These are phyloP conservation scores for Chlorella variabilis DNA, from an alignment of 163 green algal species.

Conservation along the genomic window DNA sequence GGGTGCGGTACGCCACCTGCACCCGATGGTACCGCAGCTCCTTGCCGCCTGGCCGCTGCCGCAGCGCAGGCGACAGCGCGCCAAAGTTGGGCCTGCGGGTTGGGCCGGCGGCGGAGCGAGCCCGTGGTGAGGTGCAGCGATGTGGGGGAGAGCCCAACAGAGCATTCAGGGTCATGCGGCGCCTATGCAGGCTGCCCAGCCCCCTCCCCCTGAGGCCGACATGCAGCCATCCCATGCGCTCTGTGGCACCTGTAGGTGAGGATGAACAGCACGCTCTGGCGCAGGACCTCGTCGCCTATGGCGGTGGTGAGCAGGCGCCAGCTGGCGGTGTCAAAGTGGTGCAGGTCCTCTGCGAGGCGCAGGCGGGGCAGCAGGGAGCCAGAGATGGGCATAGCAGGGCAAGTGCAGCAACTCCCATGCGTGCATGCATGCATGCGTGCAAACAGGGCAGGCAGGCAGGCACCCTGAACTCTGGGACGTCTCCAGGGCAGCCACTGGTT, in stretches of 20 bases:
- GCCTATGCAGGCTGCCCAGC: too few relatives aligned
- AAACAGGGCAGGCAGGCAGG: neutral
- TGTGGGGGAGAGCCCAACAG: too few relatives aligned
- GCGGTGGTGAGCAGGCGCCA: conserved; percentile 64
- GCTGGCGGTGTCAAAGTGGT: conserved; percentile 78
- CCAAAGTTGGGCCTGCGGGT: conserved; percentile 14
- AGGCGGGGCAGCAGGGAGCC: neutral
- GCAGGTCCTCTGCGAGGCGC: conserved; percentile 69
- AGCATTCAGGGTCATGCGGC: too few relatives aligned
- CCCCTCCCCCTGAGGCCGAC: too few relatives aligned
- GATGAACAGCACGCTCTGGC: conserved; percentile 18
- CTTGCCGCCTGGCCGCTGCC: conserved; percentile 35
- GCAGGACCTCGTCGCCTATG: neutral
- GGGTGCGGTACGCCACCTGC: conserved; percentile 37
- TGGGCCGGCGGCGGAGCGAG: too few relatives aligned
- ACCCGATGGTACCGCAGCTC: conserved; percentile 57
- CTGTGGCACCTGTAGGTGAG: conserved; percentile 25
- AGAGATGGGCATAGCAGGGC: neutral
- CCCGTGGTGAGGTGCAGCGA: too few relatives aligned
- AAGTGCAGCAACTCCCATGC: neutral
- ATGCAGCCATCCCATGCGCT: too few relatives aligned
- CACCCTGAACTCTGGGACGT: neutral
- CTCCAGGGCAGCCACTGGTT: neutral
- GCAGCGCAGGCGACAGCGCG: neutral
- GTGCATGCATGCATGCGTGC: neutral